A percentile compares a stretch with the other conserved stretches of the same genome.
phyloP scores from a whole-genome alignment of 129 eudicot species.

The Escallonia herrerae region DNA sequence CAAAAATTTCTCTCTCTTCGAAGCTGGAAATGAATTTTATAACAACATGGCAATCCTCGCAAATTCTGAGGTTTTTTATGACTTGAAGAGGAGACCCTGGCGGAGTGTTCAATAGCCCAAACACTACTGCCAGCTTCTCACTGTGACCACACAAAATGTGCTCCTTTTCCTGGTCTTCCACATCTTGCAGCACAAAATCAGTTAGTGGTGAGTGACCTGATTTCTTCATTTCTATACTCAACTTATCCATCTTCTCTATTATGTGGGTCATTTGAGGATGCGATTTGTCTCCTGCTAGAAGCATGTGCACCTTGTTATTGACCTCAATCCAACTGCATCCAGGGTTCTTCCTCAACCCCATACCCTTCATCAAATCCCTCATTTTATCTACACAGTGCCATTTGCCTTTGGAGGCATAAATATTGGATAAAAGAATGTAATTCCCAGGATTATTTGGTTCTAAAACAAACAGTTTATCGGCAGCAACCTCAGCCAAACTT shows the following conservation, averaged over 20 bases:
- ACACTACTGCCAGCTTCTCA: constrained; percentile 83
- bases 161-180: constrained; percentile 95
- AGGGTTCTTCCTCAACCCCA: constrained; percentile 88
- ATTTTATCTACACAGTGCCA: constrained; percentile 65
- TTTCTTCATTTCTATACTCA: constrained; percentile 64
- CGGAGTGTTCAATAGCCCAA: constrained; percentile 70
- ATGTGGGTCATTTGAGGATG: constrained; percentile 70
- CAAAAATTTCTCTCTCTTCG: constrained; percentile 70
- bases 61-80: constrained; percentile 80
- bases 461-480: constrained; percentile 52
- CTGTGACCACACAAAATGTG: constrained; percentile 88
- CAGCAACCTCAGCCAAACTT: constrained; percentile 64
- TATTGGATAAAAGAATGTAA: constrained; percentile 69
- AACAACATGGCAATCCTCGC: constrained; percentile 74
- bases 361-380: constrained; percentile 63
- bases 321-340: constrained; percentile 97
- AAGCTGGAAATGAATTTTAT: constrained; percentile 64
- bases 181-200: constrained; percentile 83
- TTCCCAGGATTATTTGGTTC: constrained; percentile 89
- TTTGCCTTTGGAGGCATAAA: constrained; percentile 73
- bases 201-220: constrained; percentile 54
- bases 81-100: constrained; percentile 64
- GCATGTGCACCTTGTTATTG: constrained; percentile 79
- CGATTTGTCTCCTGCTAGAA: constrained; percentile 74
- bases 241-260: constrained; percentile 37